phyloP scores from a whole-genome alignment of 1,284 basidiomycete species.

The Cutaneotrichosporon sp. region DNA sequence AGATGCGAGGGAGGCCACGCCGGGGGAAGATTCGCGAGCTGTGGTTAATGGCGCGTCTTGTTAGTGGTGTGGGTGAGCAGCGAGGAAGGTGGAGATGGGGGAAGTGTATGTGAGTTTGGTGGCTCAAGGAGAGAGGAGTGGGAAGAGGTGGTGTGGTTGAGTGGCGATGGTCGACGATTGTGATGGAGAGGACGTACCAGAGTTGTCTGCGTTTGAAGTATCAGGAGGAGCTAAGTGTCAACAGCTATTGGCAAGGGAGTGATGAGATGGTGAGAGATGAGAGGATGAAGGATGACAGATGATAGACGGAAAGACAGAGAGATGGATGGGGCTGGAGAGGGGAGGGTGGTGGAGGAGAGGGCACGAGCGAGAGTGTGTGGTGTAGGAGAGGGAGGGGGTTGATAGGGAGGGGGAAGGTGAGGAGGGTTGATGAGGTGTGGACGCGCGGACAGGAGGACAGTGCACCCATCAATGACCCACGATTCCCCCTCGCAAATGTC shows the following conservation, averaged over 20 bases:
- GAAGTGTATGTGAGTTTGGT: too few species aligned
- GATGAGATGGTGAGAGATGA: background rate
- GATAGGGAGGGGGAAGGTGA: background rate
- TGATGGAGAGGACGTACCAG: conserved; percentile 1
- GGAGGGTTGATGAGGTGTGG: too few species aligned
- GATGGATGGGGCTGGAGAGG: background rate
- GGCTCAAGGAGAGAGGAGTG: too few species aligned
- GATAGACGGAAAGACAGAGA: conserved; percentile 6
- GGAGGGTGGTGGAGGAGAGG: background rate
- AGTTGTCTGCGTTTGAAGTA: background rate
- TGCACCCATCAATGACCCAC: too few species aligned
- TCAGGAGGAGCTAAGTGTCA: background rate
- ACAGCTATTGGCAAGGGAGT: background rate
- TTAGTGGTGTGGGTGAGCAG: background rate
- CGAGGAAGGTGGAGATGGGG: background rate
- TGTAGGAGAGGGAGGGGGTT: too few species aligned
- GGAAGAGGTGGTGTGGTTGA: too few species aligned
- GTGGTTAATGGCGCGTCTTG: conserved; percentile 7
- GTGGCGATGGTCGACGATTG: background rate
- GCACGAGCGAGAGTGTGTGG: background rate
- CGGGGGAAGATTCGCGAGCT: conserved; percentile 29
- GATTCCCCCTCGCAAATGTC: too few species aligned
- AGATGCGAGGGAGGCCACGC: conserved; percentile 38
- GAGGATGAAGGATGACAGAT: background rate
- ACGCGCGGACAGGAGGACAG: too few species aligned